These are phyloP conservation scores for Coriolopsis trogii DNA, from an alignment of 1,284 basidiomycete species.

Conservation along the genomic window DNA sequence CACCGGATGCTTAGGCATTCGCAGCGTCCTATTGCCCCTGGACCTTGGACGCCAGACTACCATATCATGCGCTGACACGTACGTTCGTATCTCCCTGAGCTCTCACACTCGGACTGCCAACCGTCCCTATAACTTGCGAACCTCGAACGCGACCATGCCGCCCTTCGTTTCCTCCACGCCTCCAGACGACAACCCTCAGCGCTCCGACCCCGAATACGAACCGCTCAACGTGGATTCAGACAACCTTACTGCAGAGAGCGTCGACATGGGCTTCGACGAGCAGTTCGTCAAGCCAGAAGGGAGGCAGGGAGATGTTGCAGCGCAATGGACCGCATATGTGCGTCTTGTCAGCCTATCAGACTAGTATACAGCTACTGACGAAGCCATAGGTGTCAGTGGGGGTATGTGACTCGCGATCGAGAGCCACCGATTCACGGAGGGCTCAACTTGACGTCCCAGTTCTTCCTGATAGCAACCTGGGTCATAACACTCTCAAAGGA, in stretches of 20 bases:
- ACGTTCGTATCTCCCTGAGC: slow-evolving; percentile 6
- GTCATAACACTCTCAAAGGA: slow-evolving; percentile 50
- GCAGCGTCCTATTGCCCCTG: slow-evolving; percentile 12
- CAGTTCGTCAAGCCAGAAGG: slow-evolving; percentile 41
- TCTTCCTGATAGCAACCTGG: slow-evolving; percentile 56
- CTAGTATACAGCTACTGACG: background rate
- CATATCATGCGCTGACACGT: slow-evolving; percentile 26
- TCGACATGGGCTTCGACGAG: slow-evolving; percentile 41
- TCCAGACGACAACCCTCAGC: slow-evolving; percentile 7
- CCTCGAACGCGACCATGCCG: slow-evolving; percentile 7
- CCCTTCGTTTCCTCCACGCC: slow-evolving; percentile 3
- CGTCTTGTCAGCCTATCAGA: slow-evolving; percentile 19
- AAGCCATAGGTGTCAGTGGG: slow-evolving; percentile 26
- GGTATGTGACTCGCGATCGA: slow-evolving; percentile 24
- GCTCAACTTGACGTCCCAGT: slow-evolving; percentile 34
- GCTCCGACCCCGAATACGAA: slow-evolving; percentile 20
- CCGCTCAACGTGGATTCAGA: slow-evolving; percentile 20
- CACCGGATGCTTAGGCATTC: slow-evolving; percentile 10
- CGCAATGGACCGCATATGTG: slow-evolving; percentile 44
- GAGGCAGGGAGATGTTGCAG: slow-evolving; percentile 43
- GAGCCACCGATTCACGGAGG: too few species aligned
- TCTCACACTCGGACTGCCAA: background rate
- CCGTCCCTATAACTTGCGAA: slow-evolving; percentile 1
- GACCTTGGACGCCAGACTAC: slow-evolving; percentile 9
- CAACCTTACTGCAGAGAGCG: background rate